Evolutionary conservation across 2,329 filamentous ascomycete genomes (phyloP).

Genomic region (Fusarium poae): DNA sequence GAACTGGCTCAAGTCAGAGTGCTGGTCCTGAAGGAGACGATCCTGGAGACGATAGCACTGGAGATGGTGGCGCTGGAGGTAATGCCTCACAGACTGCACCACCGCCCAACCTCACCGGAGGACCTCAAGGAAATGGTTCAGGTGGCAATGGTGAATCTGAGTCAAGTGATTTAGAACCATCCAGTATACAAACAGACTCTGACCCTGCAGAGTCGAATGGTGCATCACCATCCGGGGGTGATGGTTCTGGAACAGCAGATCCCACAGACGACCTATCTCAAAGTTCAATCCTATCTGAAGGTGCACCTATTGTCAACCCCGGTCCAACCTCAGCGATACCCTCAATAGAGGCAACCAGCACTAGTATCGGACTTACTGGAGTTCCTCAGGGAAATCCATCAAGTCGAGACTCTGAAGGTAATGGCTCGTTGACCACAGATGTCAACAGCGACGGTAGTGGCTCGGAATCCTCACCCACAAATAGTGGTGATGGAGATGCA

Average conservation of each 20-base stretch:
- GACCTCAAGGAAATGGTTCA: constrained; percentile 2
- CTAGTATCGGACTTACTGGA: not conserved
- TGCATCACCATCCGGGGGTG: not conserved
- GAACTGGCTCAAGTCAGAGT: not conserved
- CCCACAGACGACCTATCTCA: not conserved
- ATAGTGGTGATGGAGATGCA: not conserved
- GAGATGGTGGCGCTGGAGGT: not conserved
- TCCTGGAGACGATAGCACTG: not conserved
- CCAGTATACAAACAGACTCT: not conserved
- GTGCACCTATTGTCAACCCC: constrained; percentile 10
- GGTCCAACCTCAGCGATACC: not conserved
- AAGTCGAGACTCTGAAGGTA: not conserved
- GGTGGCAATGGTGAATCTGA: not conserved
- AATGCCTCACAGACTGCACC: not conserved
- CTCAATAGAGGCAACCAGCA: not conserved
- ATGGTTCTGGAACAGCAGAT: not conserved
- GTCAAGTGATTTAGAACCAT: not conserved
- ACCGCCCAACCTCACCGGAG: not conserved
- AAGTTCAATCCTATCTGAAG: constrained; percentile 9
- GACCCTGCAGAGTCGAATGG: not conserved
- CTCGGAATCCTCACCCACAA: not conserved
- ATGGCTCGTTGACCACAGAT: not conserved
- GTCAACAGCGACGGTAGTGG: not conserved
- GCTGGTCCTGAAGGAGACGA: not conserved
- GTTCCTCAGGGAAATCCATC: constrained; percentile 6